Base-by-base conservation (phyloP, 495 filamentous ascomycete species). In the Penicillium roqueforti region DNA sequence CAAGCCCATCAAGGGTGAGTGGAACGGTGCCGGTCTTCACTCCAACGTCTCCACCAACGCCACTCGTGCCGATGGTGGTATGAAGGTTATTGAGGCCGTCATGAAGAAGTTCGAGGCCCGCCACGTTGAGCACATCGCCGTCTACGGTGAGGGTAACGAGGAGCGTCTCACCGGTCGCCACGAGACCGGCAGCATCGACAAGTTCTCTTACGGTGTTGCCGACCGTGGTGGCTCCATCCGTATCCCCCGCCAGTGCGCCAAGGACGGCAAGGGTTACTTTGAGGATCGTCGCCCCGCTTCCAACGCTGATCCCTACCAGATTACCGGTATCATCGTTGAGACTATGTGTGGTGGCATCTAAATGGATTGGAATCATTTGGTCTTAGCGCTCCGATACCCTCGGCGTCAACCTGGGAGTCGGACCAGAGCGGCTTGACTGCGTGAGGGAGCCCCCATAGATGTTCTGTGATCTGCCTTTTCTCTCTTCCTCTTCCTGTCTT, bases 21-120 rank as follows among this genome's bases (percentile, higher is more conserved):
- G 93, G 93, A 98, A 98, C 83, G 95, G 93, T 70, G 92, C 93
- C 56, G 93, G 93, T 79, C 90, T 98, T 38, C 93, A 98, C 85
- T 87, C 79, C 86, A 92, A 97, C 81, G 91, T 96, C 68, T 95
- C 89, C 36, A 89, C 88, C 66, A 81, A 82, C 71, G 82, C 83
- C 59, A 98, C 90, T 80, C 90, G 93, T 66, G 80, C 79, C 48
- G 89, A 95, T 58, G 90, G 91, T 68, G 95, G 95, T 73, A 95
- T 97, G 86, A 95, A 95, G 84, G 67, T 74, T 72, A 96, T 96
- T 61, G 88, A 93, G 79, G 80, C 79, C 49, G 82, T 82, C 67
- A 93, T 93, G 80, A 84, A 89, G 77, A 91, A 90, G 79, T 88
- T 97, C 51, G 84, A 87, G 73, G 80, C 81, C 67, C 91, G 92